Base-by-base conservation (phyloP, 805 yeast genomes). In the Debaryomyces castellii region DNA sequence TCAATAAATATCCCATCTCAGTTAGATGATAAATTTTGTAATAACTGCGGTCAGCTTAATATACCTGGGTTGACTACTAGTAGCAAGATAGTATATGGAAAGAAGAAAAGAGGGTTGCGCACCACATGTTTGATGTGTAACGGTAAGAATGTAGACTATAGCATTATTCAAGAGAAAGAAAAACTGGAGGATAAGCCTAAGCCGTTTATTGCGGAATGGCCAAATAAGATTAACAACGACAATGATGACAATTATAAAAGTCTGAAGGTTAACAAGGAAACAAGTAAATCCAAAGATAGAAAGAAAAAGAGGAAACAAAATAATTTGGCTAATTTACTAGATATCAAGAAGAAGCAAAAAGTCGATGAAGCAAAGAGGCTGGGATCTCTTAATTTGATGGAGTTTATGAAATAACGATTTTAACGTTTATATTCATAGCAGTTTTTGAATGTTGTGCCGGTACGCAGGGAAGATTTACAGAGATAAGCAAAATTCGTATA, bases 231-330 rank as follows among this genome's bases (percentile, higher is more conserved):
- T 8, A 47, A 41, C 23, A 45, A 41, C 17, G 11, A 30, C 20
- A 17, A 30, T 14, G 18, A n/a, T 14, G 14, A 5, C 18, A 30
- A 30, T 14, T 16, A 4, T 22, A 8, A 22, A n/a, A n/a, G n/a
- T 14, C 17, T 14, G 20, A 35, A 20, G 6, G 47, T 47, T 3
- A 33, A 25, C 14, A 37, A 41, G 12, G 45, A 40, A 4, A 10
- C 34, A 17, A 14, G 36, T 23, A 40, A 44, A 24, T 66, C 72
- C 1, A 73, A 69, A 51, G 68, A 67, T 18, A 60, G 78, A 39
- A 65, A 73, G 14, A 78, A 76, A 55, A 78, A 76, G 60, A 63
- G 79, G 39, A 78, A 75, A 56, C 65, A 65, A 54, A 74, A 68
- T 46, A 68, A 73, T 16, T 59, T 79, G 21, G 60, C 72, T 2